Percentiles rank a stretch among this genome's conserved stretches.
Conservation (phyloP, 129 eudicot genomes). For the Pittosporum tobira region DNA sequence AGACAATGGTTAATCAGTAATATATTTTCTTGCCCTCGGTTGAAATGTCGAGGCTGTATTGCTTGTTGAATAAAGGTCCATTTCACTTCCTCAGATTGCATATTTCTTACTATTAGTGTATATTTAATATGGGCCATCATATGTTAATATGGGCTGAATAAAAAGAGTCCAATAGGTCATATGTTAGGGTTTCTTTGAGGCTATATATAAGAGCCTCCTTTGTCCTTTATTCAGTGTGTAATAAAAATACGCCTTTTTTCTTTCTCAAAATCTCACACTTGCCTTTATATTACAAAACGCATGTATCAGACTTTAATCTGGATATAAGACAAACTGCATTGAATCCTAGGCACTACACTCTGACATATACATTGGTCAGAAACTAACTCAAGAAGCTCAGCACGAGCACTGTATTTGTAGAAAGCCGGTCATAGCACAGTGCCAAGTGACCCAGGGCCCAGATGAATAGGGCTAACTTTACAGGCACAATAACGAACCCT, state of each 20-base stretch:
- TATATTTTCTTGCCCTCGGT: background rate
- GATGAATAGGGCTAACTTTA: background rate
- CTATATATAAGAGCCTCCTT: too few species aligned
- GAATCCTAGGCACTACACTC: background rate
- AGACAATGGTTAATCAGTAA: background rate
- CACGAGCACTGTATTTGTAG: background rate
- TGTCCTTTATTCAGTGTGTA: too few species aligned
- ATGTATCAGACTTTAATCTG: background rate
- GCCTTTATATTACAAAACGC: background rate
- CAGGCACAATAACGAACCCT: background rate
- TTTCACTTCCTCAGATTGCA: background rate
- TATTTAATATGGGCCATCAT: too few species aligned
- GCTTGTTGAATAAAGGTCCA: background rate
- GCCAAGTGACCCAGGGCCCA: background rate
- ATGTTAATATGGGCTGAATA: too few species aligned
- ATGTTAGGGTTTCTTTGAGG: too few species aligned
- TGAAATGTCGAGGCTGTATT: background rate
- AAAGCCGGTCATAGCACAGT: background rate
- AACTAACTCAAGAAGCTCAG: background rate
- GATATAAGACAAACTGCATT: background rate
- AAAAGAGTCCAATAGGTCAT: too few species aligned
- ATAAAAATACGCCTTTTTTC: too few species aligned
- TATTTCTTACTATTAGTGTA: too few species aligned
- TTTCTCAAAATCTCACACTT: too few species aligned
- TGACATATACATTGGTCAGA: background rate